Conservation (phyloP, 768 basidiomycete genomes). For the Lactarius pseudohatsudake region DNA sequence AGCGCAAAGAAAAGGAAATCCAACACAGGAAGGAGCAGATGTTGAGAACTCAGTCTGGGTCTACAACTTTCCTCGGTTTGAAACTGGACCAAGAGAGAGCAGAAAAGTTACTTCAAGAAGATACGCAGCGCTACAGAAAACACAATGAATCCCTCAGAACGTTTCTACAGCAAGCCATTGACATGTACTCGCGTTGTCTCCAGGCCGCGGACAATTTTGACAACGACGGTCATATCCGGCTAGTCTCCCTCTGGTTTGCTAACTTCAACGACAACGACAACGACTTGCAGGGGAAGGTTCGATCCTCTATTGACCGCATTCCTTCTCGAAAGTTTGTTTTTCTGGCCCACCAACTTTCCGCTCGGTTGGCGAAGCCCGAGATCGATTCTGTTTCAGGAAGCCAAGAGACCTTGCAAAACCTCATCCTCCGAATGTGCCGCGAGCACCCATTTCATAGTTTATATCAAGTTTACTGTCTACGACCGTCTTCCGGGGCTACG, state of each 20-base stretch:
- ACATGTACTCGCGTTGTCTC: slow-evolving; percentile 84
- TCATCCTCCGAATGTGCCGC: slow-evolving; percentile 73
- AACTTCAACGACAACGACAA: slow-evolving; percentile 73
- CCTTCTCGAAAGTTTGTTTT: slow-evolving; percentile 90
- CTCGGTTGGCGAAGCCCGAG: slow-evolving; percentile 63
- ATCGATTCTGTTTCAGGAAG: slow-evolving; percentile 36
- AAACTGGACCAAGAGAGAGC: slow-evolving; percentile 45
- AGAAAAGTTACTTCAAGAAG: slow-evolving; percentile 50
- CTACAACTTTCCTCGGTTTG: slow-evolving; percentile 35
- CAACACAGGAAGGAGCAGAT: slow-evolving; percentile 46
- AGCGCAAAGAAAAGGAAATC: slow-evolving; percentile 74
- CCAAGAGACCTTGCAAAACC: slow-evolving; percentile 60
- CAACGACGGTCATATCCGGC: slow-evolving; percentile 71
- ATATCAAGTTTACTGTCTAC: slow-evolving; percentile 84
- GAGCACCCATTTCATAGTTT: slow-evolving; percentile 95
- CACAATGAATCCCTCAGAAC: slow-evolving; percentile 47
- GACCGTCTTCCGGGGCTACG: slow-evolving; percentile 35
- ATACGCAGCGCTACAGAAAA: slow-evolving; percentile 46
- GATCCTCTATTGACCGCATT: slow-evolving; percentile 52
- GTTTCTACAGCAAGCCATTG: slow-evolving; percentile 73
- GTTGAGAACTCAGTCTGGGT: slow-evolving; percentile 28
- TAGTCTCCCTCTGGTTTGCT: slow-evolving; percentile 91
- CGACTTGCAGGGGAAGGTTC: slow-evolving; percentile 45
- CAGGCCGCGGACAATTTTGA: slow-evolving; percentile 69
- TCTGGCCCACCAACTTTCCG: slow-evolving; percentile 89